Evolutionary conservation across 2,329 filamentous ascomycete genomes (phyloP).

Genomic region (Fusarium sp.): DNA sequence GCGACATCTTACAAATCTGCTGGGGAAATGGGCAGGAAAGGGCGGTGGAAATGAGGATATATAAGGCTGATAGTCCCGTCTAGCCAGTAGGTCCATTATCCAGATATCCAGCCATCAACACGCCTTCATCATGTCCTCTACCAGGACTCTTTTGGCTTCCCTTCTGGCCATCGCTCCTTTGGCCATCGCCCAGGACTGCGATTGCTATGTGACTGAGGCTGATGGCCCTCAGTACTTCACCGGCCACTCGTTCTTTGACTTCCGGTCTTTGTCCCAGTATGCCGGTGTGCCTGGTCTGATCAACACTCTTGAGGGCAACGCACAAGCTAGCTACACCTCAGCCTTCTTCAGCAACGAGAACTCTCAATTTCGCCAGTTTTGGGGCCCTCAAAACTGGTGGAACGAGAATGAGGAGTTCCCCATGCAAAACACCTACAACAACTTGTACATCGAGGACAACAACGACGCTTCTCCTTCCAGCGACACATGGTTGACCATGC

Average conservation of each 20-base stretch:
- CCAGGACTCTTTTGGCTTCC: conserved; percentile 41
- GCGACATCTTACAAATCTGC: background rate
- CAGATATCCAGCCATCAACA: background rate
- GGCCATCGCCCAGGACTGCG: conserved; percentile 48
- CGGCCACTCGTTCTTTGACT: conserved; percentile 51
- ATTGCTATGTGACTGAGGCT: conserved; percentile 52
- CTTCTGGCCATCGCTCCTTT: conserved; percentile 43
- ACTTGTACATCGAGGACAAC: conserved; percentile 63
- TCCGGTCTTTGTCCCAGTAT: conserved; percentile 50
- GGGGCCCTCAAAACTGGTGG: conserved; percentile 58
- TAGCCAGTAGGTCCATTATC: background rate
- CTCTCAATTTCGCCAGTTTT: conserved; percentile 53
- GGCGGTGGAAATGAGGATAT: background rate
- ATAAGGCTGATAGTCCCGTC: conserved; percentile 10
- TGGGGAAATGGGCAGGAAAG: background rate
- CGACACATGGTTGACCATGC: conserved; percentile 63
- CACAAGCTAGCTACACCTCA: conserved; percentile 54
- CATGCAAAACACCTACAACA: conserved; percentile 58
- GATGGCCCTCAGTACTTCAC: conserved; percentile 47
- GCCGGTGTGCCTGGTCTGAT: conserved; percentile 53
- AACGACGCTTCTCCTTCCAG: conserved; percentile 47
- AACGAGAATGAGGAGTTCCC: conserved; percentile 54
- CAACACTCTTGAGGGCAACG: conserved; percentile 48
- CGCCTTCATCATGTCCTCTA: conserved; percentile 39
- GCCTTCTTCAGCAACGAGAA: conserved; percentile 53